Evolutionary conservation across 2,329 filamentous ascomycete species (phyloP).

Genomic region (Pseudogymnoascus sp.): DNA sequence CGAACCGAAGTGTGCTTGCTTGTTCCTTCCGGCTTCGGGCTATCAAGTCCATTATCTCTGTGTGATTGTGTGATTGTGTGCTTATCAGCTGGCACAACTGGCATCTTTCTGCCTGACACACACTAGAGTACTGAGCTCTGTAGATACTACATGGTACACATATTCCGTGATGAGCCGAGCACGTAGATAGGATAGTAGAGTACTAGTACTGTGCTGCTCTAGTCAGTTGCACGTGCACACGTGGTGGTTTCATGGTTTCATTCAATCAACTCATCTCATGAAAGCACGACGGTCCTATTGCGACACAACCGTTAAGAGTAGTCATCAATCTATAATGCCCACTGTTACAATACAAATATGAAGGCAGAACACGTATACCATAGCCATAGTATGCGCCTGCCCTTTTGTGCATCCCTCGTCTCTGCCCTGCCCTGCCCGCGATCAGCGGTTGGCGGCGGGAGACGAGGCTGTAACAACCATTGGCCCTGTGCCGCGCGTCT

Average conservation of each 20-base stretch:
- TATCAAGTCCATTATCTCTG: not conserved
- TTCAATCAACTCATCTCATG: not conserved
- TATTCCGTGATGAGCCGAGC: not conserved
- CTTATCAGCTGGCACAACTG: not conserved
- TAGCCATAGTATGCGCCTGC: no score
- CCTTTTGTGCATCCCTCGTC: no score
- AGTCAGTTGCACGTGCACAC: slow-evolving; percentile 1
- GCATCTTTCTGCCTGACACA: no score
- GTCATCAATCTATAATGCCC: not conserved
- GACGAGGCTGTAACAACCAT: slow-evolving; percentile 4
- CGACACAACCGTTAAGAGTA: not conserved
- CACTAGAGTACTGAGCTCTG: not conserved
- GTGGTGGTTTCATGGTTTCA: not conserved
- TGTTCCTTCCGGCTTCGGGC: not conserved
- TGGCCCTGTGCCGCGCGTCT: slow-evolving; percentile 7
- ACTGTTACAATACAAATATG: not conserved
- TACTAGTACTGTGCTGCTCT: not conserved
- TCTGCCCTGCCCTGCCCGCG: not conserved
- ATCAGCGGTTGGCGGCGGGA: not conserved
- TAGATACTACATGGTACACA: not conserved
- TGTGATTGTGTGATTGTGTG: not conserved
- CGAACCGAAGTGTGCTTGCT: not conserved
- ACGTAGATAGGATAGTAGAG: not conserved
- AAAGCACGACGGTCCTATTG: not conserved
- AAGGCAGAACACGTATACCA: not conserved